Percentiles rank a stretch among this genome's conserved stretches.
These are phyloP conservation scores for Sequoiadendron giganteum DNA, from an alignment of 75 land plant genomes.

Conservation along the genomic window DNA sequence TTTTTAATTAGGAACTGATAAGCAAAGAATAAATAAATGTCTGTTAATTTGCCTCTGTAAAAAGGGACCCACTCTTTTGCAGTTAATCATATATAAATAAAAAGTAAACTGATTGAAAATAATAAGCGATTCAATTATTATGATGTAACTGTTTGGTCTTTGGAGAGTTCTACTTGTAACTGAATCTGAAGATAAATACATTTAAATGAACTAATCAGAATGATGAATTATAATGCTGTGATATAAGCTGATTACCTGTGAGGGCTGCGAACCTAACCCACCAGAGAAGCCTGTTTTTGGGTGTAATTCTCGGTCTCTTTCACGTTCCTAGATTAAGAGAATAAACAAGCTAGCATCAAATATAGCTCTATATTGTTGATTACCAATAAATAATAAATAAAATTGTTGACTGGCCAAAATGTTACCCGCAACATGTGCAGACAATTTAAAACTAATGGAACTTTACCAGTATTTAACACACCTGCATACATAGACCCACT, in stretches of 20 bases:
- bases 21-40: not conserved
- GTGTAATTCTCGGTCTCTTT: slow-evolving; percentile 45
- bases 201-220: not conserved
- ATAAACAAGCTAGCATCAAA: slow-evolving; percentile 12
- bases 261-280: slow-evolving; percentile 23
- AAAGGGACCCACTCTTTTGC: not conserved
- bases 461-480: slow-evolving; percentile 11
- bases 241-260: slow-evolving; percentile 32
- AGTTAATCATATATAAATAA: slow-evolving; percentile 12
- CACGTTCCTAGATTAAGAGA: slow-evolving; percentile 53
- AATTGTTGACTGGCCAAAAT: not conserved
- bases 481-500: slow-evolving; percentile 93
- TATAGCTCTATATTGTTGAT: not conserved
- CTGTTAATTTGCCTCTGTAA: not conserved
- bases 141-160: not conserved
- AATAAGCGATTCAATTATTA: not conserved
- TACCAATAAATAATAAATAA: not conserved
- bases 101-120: not conserved
- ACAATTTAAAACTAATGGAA: not conserved
- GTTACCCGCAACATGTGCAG: not conserved
- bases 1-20: not conserved
- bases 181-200: not conserved
- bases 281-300: slow-evolving; percentile 31
- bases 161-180: not conserved
- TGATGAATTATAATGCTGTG: not conserved